Base-by-base conservation (phyloP, 768 basidiomycete genomes). In the Chalciporus piperatus region DNA sequence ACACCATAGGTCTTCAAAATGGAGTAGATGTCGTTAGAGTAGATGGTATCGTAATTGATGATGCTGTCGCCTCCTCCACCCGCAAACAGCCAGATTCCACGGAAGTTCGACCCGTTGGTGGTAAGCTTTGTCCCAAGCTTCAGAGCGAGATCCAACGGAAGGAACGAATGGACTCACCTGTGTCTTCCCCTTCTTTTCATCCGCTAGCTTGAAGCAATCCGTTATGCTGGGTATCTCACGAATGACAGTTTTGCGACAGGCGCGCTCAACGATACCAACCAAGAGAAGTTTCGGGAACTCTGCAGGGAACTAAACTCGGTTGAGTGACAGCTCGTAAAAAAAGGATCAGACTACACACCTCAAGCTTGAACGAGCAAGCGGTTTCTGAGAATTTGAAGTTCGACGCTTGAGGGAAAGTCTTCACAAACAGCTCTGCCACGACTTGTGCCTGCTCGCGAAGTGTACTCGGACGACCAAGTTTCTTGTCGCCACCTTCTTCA, bases 1-100 rank as follows among this genome's bases (percentile, higher is more conserved):
- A 99, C 95, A 32, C 97, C 97, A 66, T 98, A 98, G 0, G 93
- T 89, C 61, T 83, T 83, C 37, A 98, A 74, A 46, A 93, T 85
- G 14, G 95, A 87, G 63, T 92, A 91, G 52, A 99, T 90, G 63
- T 98, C 94, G 72, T 98, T 99, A 19, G 96, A 95, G 58, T 90
- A 90, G 50, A 98, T 82, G 22, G 81, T 79, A 62, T 93, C 78
- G 39, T 88, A 80, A 60, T 94, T 85, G 54, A 97, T 72, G 49
- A 84, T 82, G 43, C 72, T 77, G 57, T 81, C 78, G 19, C 73
- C 78, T 11, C 70, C 64, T 33, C 74, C 74, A 22, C 76, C 74
- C 27, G 81, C 74, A 60, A 84, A 89, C 48, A 80, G 73, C 96
- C 96, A 98, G 61, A 98, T 80, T 9, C 92, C 94, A 41, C 76